These are phyloP conservation scores for Boletus sensibilis DNA, from an alignment of 768 basidiomycete species.

Conservation along the genomic window DNA sequence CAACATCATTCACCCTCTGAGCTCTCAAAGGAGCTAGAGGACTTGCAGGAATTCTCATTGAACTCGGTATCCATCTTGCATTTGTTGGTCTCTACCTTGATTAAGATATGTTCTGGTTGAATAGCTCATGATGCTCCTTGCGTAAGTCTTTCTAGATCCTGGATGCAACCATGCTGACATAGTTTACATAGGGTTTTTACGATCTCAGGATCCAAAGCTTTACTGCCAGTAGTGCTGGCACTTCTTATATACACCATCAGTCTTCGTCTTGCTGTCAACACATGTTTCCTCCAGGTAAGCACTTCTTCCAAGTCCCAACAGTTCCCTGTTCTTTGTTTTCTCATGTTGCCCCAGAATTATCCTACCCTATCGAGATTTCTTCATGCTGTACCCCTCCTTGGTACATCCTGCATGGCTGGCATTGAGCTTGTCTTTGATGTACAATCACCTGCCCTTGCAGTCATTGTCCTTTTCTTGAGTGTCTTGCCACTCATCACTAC, in stretches of 20 bases:
- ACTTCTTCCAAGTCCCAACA: neutral
- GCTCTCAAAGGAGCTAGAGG: conserved; percentile 5
- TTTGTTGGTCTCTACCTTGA: neutral
- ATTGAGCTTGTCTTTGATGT: conserved; percentile 7
- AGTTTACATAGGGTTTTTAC: conserved; percentile 10
- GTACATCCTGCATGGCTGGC: conserved; percentile 12
- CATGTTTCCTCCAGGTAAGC: conserved; percentile 6
- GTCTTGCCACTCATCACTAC: conserved; percentile 7
- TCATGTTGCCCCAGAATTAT: neutral
- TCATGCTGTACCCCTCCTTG: conserved; percentile 13
- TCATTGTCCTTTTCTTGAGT: conserved; percentile 7
- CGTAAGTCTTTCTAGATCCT: conserved; percentile 8
- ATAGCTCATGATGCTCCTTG: conserved; percentile 16
- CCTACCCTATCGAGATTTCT: conserved; percentile 7
- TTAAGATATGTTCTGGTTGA: no score
- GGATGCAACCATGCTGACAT: neutral
- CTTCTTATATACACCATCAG: conserved; percentile 21
- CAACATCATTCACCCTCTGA: neutral
- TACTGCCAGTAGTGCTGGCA: conserved; percentile 10
- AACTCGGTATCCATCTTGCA: conserved; percentile 7
- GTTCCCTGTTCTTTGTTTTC: neutral
- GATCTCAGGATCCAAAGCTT: conserved; percentile 3
- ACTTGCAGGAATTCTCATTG: conserved; percentile 11
- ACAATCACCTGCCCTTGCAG: conserved; percentile 7
- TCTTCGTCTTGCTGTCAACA: conserved; percentile 10